Evolutionary conservation across 139 green algal genomes (phyloP), one percentile per base, ranked within the genome.

Genomic region (Coelastrella sp.): DNA sequence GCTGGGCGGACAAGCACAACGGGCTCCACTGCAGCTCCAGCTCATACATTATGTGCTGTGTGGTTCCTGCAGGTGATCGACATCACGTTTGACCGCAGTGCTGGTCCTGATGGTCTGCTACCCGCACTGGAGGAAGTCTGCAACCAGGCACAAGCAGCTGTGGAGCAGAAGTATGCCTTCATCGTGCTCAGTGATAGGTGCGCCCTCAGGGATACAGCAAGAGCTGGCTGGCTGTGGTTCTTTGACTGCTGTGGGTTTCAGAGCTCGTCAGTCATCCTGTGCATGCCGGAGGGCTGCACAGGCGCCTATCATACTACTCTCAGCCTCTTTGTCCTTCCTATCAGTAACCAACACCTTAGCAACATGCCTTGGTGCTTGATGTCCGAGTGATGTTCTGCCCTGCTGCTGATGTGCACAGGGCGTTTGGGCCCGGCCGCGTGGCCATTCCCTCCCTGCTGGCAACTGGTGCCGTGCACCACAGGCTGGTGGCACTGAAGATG

Each of bases 381-480:
- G 1, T 47, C n/a, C n/a, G 32, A 47, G 32, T 47, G 1, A 47
- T 47, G 32, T 47, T 0, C 1, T 47, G 32, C 0, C 32, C 32
- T 47, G 32, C 32, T 47, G 32, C 32, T 1, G 32, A 47, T 47
- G 32, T 47, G 0, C 22, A 17, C 68, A 54, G 96, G 47, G 91
- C 82, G 56, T 92, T 94, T 86, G 90, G 92, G 16, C 89, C 91
- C 14, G 88, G 91, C 60, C 96, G 97, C n/a, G 96, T 96, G 58
- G 88, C 98, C 0, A 94, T 99, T n/a, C 94, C 89, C 79, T 92
- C 94, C 58, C 94, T 99, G 90, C 95, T 99, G 82, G 97, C 96
- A 17, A 91, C 93, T n/a, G 98, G 98, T 54, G 92, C 95, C 14
- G 98, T 99, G 90, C 98, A 99, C 92, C 96, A 99, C 90, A 92